Base-by-base conservation (phyloP, 23 red algal genomes). In the Agarophyton chilense region DNA sequence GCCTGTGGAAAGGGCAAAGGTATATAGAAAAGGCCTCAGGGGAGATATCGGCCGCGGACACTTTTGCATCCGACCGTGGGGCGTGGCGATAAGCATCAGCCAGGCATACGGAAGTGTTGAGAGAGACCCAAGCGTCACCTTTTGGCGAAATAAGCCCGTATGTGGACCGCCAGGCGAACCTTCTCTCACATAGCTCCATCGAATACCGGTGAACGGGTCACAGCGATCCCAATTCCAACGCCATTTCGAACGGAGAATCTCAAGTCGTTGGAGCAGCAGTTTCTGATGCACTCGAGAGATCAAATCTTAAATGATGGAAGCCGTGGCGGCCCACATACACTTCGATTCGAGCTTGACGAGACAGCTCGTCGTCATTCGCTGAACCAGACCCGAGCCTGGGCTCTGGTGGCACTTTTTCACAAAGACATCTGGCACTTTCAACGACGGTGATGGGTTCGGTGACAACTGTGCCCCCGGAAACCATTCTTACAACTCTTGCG, bases 291-390 rank as follows among this genome's bases (percentile, higher is more conserved):
- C 11, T 16, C 1, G 5, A 52, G 26, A 33, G 18, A 73, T 73
- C 1, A 25, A 41, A 32, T 4, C n/a, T 0, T 16, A 28, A 32
- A 7, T 2, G 32, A 62, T 33, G 52, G 25, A 19, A 41, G 18
- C 44, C 44, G 4, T 11, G 13, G 36, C 13, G 40, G 6, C 21
- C 10, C 5, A 34, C 36, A 66, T 17, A n/a, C 4, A 12, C 64
- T 70, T 40, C 55, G 58, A 17, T 12, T 68, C 2, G 80, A 88
- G 45, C 22, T 47, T 19, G 28, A 75, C 6, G 83, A 88, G 39
- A 76, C 52, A 7, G 83, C 55, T 19, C 26, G 42, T 9, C 83
- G 83, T 34, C 83, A 88, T 46, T 88, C 83, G 16, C 71, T 88
- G 3, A 67, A 88, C 1, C 25, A 77, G 21, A 49, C 83, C 3